These are phyloP conservation scores for Curvularia lunata DNA, from an alignment of 2,329 filamentous ascomycete genomes.

Conservation along the genomic window DNA sequence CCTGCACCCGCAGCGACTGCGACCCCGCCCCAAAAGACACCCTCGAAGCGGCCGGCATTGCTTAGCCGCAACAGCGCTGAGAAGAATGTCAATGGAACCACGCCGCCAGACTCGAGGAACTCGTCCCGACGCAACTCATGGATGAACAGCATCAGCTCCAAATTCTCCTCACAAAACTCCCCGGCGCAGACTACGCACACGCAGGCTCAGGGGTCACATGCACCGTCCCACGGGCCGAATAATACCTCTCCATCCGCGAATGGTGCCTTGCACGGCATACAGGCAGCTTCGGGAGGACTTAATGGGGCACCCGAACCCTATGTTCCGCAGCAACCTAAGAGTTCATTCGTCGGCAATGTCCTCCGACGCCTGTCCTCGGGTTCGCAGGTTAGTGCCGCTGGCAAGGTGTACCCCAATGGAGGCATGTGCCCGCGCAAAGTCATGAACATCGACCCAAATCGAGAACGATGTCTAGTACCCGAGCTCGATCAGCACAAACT, in stretches of 20 bases:
- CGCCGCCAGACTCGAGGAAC: conserved; percentile 39
- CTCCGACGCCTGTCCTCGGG: conserved; percentile 79
- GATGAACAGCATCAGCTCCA: conserved; percentile 92
- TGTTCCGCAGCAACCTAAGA: conserved; percentile 75
- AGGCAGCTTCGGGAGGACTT: conserved; percentile 33
- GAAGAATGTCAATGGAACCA: conserved; percentile 37
- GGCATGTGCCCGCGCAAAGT: conserved; percentile 80
- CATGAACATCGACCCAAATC: conserved; percentile 81
- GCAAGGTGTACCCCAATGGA: conserved; percentile 64
- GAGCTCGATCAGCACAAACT: conserved; percentile 83
- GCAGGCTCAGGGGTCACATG: conserved; percentile 45
- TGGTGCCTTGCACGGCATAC: conserved; percentile 49
- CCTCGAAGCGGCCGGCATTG: conserved; percentile 51
- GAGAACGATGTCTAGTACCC: conserved; percentile 78
- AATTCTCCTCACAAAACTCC: conserved; percentile 72
- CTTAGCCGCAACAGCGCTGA: conserved; percentile 52
- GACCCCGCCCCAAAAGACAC: conserved; percentile 36
- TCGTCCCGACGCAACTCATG: conserved; percentile 73
- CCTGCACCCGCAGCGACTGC: conserved; percentile 23
- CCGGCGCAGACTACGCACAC: conserved; percentile 43
- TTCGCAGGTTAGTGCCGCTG: conserved; percentile 52
- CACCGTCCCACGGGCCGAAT: conserved; percentile 51
- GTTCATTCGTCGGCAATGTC: conserved; percentile 80
- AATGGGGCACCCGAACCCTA: conserved; percentile 62
- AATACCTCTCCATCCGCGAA: conserved; percentile 60